Conservation (phyloP, 192 early-diverging fungal genomes). For the Mortierella alpina region DNA sequence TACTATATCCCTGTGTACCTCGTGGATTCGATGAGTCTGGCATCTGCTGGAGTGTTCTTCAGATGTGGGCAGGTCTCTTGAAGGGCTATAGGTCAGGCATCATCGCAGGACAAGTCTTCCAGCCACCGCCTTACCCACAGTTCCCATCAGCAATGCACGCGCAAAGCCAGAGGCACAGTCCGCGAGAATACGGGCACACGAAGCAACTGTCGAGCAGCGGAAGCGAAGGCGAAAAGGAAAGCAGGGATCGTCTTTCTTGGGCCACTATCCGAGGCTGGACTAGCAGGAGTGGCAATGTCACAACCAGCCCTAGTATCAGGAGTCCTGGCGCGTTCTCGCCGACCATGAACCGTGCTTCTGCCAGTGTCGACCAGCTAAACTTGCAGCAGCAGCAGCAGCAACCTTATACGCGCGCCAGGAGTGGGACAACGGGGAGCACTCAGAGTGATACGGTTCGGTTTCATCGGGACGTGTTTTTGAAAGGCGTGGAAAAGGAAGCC, state of each 20-base stretch:
- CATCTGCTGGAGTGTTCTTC: slow-evolving; percentile 73
- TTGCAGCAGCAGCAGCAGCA: slow-evolving; percentile 10
- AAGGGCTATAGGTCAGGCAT: slow-evolving; percentile 76
- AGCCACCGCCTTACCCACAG: slow-evolving; percentile 20
- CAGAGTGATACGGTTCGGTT: slow-evolving; percentile 58
- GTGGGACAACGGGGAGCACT: slow-evolving; percentile 28
- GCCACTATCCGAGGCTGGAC: slow-evolving; percentile 44
- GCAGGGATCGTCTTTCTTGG: slow-evolving; percentile 30
- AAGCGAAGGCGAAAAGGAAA: slow-evolving; percentile 27
- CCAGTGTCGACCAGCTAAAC: neutral
- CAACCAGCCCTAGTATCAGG: neutral
- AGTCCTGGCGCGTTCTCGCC: slow-evolving; percentile 1
- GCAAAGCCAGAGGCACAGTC: neutral
- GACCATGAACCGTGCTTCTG: neutral
- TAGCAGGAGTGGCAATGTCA: slow-evolving; percentile 7
- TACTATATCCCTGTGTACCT: slow-evolving; percentile 68
- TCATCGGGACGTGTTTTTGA: slow-evolving; percentile 70
- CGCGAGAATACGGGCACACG: slow-evolving; percentile 7
- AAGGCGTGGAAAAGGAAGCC: slow-evolving; percentile 57
- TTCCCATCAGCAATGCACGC: neutral
- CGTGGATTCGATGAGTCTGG: slow-evolving; percentile 75
- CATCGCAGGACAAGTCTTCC: slow-evolving; percentile 34
- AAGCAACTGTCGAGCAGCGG: slow-evolving; percentile 38
- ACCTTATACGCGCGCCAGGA: slow-evolving; percentile 23
- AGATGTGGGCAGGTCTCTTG: slow-evolving; percentile 82